Base-by-base conservation (phyloP, 1,284 basidiomycete genomes). In the Malassezia psittaci region DNA sequence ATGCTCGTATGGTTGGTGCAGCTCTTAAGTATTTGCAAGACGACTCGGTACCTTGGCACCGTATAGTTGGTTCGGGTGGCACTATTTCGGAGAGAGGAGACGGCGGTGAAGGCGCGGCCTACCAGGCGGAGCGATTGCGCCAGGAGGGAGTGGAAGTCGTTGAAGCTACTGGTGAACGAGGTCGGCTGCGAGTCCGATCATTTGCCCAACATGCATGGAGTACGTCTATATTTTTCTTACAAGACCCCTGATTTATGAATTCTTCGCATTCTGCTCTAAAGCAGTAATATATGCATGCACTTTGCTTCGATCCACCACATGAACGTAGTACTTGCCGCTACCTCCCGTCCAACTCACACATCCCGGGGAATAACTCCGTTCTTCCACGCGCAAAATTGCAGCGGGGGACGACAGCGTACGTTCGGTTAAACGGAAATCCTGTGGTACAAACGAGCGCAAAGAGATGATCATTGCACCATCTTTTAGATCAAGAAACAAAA, bases 401-500 rank as follows among this genome's bases (percentile, higher is more conserved):
- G 65, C 51, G 1, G 70, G 68, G 36, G 59, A 62, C 5, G 61
- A 64, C 13, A 72, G 48, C 36, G 72, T 66, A 74, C 57, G 68
- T 65, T 67, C 78, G 51, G 77, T 79, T 59, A 81, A 69, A 43
- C 78, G 72, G 60, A 79, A 80, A 35, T 78, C 77, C 19, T 77
- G 75, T 3, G 77, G 75, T 18, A 80, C 77, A 61, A 81, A 81
- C 4, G 79, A 79, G 54, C 80, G 80, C 19, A 82, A 67, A 16
- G 77, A 78, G 53, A 82, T 76, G 39, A 82, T 77, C 47, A 72
- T 75, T 1, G 79, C 77, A 9, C 78, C 77, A 29, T 80, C 78
- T 60, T 78, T 79, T 34, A 82, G 69, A 48, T 82, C 81, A 29
- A 82, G 73, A 67, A 82, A 82, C 42, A 79, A 70, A 32, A 80